phyloP scores from a whole-genome alignment of 192 early-diverging fungal genomes.

The Backusella psychrophila region DNA sequence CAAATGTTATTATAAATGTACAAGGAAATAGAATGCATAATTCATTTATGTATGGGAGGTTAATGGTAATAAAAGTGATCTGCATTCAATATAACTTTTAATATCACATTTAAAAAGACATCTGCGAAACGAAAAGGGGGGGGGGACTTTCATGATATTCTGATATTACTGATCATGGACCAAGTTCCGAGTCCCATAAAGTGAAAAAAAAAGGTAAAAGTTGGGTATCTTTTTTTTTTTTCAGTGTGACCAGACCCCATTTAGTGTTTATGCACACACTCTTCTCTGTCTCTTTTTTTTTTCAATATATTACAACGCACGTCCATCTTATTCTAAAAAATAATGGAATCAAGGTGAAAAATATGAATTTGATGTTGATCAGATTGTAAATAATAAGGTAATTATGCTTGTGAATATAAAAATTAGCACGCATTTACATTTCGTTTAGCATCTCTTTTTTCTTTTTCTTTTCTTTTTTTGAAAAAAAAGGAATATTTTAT shows the following conservation, averaged over 20 bases:
- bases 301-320: conserved; percentile 11
- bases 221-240: conserved; percentile 1
- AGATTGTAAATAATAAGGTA: background rate
- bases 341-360: background rate
- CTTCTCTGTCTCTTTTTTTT: background rate
- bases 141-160: background rate
- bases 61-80: background rate
- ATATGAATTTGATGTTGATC: background rate
- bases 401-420: no score
- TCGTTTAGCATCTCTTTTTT: background rate
- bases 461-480: background rate
- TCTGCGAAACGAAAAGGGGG: background rate
- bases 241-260: conserved; percentile 11
- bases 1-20: background rate
- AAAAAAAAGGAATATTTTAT: background rate
- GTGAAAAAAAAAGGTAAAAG: conserved; percentile 7
- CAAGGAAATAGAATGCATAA: background rate
- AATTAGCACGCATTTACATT: background rate
- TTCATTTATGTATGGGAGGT: background rate
- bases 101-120: background rate
- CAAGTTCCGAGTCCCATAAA: conserved; percentile 1
- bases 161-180: background rate
- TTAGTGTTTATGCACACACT: conserved; percentile 18
- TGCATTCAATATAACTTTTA: background rate
- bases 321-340: background rate